phyloP scores from a whole-genome alignment of 208 protist genomes.

The Porcisia hertigi region DNA sequence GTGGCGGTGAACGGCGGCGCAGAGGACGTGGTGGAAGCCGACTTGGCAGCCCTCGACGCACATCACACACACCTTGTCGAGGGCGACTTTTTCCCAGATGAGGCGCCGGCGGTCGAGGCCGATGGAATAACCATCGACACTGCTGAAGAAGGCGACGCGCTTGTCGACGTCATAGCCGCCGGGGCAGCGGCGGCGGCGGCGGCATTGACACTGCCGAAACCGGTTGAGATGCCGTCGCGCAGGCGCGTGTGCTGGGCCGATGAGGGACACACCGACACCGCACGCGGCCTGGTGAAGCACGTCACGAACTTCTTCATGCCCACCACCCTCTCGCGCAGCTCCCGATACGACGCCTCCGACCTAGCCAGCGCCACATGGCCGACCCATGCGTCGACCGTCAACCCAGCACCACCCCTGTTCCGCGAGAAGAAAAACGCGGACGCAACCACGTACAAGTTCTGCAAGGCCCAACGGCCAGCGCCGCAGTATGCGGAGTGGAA shows the following conservation, averaged over 20 bases:
- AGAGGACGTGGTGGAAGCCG: conserved; percentile 46
- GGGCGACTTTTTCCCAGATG: conserved; percentile 68
- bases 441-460: conserved; percentile 58
- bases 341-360: conserved; percentile 13
- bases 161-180: conserved; percentile 17
- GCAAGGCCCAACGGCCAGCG: conserved; percentile 51
- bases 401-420: conserved; percentile 39
- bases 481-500: conserved; percentile 59
- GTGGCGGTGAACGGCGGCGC: conserved; percentile 28
- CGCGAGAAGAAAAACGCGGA: conserved; percentile 53
- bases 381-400: conserved; percentile 24
- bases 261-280: conserved; percentile 15
- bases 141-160: conserved; percentile 7
- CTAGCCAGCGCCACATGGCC: conserved; percentile 20
- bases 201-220: conserved; percentile 7
- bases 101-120: conserved; percentile 22
- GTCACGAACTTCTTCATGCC: conserved; percentile 67
- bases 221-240: conserved; percentile 7
- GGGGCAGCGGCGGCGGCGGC: conserved; percentile 9
- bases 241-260: conserved; percentile 72
- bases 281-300: conserved; percentile 46
- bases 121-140: conserved; percentile 1
- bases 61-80: conserved; percentile 62
- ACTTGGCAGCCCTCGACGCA: conserved; percentile 30
- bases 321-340: conserved; percentile 22